Conservation (phyloP, 805 yeast genomes). For the Lipomyces anomalus region DNA sequence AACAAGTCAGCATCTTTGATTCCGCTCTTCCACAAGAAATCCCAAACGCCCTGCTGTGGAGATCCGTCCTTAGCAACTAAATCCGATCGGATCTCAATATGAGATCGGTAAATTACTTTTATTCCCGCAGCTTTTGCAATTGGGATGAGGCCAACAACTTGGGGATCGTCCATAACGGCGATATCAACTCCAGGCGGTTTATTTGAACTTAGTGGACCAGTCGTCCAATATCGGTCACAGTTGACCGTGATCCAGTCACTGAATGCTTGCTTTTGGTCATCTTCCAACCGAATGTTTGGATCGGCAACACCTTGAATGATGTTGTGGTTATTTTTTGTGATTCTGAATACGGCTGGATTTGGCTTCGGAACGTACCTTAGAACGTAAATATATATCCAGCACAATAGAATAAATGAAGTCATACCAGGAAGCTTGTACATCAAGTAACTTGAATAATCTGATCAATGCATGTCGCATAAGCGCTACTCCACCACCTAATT, state of each 20-base stretch:
- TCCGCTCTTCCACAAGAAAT: slow-evolving; percentile 18
- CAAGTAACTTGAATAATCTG: slow-evolving; percentile 14
- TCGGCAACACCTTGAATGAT: slow-evolving; percentile 24
- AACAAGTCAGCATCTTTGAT: slow-evolving; percentile 23
- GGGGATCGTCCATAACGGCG: slow-evolving; percentile 23
- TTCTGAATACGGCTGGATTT: slow-evolving; percentile 22
- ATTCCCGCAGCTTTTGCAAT: slow-evolving; percentile 19
- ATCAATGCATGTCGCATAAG: slow-evolving; percentile 23
- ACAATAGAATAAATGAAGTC: no score
- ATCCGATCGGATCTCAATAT: slow-evolving; percentile 23
- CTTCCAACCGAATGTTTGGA: slow-evolving; percentile 10
- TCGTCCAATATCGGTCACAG: slow-evolving; percentile 17
- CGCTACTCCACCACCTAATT: slow-evolving; percentile 26
- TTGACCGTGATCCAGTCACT: slow-evolving; percentile 18
- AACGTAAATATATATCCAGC: no score
- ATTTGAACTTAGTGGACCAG: slow-evolving; percentile 11
- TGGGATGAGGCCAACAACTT: slow-evolving; percentile 17
- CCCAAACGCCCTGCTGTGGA: slow-evolving; percentile 23
- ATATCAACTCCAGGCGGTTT: slow-evolving; percentile 24
- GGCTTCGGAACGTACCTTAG: slow-evolving; percentile 25
- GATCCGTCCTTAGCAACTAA: slow-evolving; percentile 13
- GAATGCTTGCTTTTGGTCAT: slow-evolving; percentile 13
- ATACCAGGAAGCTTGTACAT: slow-evolving; percentile 17
- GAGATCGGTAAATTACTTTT: slow-evolving; percentile 22
- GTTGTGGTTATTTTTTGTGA: slow-evolving; percentile 23